Percentiles rank a stretch among this genome's conserved stretches.
Conservation (phyloP, 352 stramenopile genomes). For the Elongisporangium senticosum region DNA sequence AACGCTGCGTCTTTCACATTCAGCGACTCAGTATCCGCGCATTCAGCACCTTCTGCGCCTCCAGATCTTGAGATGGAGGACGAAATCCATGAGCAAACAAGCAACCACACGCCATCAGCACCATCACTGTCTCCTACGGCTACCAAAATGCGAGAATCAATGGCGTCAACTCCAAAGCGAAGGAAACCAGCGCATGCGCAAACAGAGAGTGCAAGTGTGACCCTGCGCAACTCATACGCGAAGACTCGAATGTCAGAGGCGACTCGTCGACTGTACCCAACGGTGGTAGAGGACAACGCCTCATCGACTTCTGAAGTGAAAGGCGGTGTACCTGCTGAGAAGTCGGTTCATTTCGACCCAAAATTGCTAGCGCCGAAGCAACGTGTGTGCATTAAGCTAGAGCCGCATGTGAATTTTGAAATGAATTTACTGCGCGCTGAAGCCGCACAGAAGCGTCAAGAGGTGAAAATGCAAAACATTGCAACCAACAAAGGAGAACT, state of each 20-base stretch:
- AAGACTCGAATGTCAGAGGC: constrained; percentile 34
- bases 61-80: constrained; percentile 19
- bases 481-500: constrained; percentile 78
- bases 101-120: constrained; percentile 18
- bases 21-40: constrained; percentile 14
- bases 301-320: constrained; percentile 5
- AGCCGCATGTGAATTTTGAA: constrained; percentile 79
- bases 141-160: constrained; percentile 29
- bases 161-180: constrained; percentile 4
- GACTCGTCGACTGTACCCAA: constrained; percentile 33
- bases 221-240: constrained; percentile 41
- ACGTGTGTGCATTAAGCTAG: constrained; percentile 64
- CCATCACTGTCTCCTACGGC: constrained; percentile 40
- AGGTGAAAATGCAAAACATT: constrained; percentile 82
- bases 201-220: constrained; percentile 19
- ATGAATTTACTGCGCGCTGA: constrained; percentile 76
- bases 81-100: constrained; percentile 5
- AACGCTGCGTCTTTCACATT: constrained; percentile 6
- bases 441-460: constrained; percentile 71
- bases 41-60: constrained; percentile 24
- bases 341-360: constrained; percentile 4
- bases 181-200: constrained; percentile 14
- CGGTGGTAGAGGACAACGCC: constrained; percentile 14
- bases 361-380: constrained; percentile 22
- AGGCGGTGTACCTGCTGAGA: constrained; percentile 1